These are phyloP conservation scores for Borovskyia barvae DNA, from an alignment of 208 protist species.

Conservation along the genomic window DNA sequence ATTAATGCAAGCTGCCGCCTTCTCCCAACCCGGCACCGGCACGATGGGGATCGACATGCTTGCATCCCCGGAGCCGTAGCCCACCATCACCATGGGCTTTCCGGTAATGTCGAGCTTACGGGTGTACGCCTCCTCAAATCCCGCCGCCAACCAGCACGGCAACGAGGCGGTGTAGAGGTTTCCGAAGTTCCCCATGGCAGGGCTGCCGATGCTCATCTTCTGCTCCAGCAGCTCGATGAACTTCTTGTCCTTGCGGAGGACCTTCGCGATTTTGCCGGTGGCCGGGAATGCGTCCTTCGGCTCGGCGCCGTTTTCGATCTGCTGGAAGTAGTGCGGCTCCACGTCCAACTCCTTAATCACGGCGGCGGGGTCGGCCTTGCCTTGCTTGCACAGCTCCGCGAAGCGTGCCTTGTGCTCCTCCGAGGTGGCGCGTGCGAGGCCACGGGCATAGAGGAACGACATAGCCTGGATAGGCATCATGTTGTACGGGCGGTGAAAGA, in stretches of 20 bases:
- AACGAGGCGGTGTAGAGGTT: slow-evolving; percentile 92
- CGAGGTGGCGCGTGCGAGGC: slow-evolving; percentile 72
- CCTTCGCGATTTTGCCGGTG: slow-evolving; percentile 81
- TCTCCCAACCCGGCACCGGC: slow-evolving; percentile 79
- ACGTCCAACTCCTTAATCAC: slow-evolving; percentile 70
- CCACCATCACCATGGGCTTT: slow-evolving; percentile 89
- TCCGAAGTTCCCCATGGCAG: slow-evolving; percentile 85
- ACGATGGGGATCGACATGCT: slow-evolving; percentile 86
- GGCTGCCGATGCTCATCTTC: slow-evolving; percentile 89
- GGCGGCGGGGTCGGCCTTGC: slow-evolving; percentile 42
- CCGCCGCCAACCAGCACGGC: slow-evolving; percentile 86
- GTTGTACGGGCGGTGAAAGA: slow-evolving; percentile 92
- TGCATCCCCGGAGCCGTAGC: slow-evolving; percentile 87
- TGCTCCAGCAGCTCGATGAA: slow-evolving; percentile 73
- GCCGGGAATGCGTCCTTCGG: slow-evolving; percentile 71
- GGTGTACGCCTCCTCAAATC: slow-evolving; percentile 82
- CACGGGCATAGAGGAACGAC: slow-evolving; percentile 85
- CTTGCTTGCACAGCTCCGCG: slow-evolving; percentile 57
- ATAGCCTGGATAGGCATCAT: slow-evolving; percentile 93
- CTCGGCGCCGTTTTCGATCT: slow-evolving; percentile 68
- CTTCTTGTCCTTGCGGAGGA: slow-evolving; percentile 72
- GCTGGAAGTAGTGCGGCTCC: slow-evolving; percentile 70
- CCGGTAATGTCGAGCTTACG: slow-evolving; percentile 81
- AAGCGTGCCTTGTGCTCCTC: slow-evolving; percentile 66
- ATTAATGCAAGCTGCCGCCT: slow-evolving; percentile 78